These are phyloP conservation scores for Clarkia xantiana DNA, from an alignment of 345 rosid genomes.

Conservation along the genomic window DNA sequence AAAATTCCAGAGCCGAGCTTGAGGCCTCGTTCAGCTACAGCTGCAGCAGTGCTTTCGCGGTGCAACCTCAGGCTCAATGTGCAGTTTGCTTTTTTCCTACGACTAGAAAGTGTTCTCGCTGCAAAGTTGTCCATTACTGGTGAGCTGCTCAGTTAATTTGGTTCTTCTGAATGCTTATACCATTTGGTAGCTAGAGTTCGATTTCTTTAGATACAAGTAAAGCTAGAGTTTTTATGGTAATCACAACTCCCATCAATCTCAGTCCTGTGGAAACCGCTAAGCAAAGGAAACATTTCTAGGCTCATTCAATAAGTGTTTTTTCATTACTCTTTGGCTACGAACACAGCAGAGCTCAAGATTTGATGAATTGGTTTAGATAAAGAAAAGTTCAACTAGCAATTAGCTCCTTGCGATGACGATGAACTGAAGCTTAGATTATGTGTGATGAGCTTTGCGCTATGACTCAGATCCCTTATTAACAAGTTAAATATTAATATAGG, in stretches of 20 bases:
- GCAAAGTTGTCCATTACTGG: slow-evolving; percentile 92
- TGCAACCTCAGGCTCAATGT: slow-evolving; percentile 20
- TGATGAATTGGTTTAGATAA: background rate
- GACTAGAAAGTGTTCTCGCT: slow-evolving; percentile 67
- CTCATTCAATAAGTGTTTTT: background rate
- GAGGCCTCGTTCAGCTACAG: slow-evolving; percentile 41
- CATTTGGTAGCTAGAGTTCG: background rate
- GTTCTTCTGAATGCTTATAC: background rate
- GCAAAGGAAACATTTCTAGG: background rate
- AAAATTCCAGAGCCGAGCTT: slow-evolving; percentile 65
- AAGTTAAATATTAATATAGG: too few species aligned
- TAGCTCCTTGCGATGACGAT: too few species aligned
- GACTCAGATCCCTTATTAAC: too few species aligned
- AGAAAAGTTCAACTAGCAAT: too few species aligned
- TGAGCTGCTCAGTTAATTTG: slow-evolving; percentile 14
- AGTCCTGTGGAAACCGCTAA: background rate
- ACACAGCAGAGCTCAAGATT: background rate
- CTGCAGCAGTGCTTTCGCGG: too few species aligned
- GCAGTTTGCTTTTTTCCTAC: slow-evolving; percentile 67
- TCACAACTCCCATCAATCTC: background rate
- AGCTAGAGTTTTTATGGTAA: background rate
- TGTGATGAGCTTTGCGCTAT: too few species aligned
- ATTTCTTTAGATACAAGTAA: background rate
- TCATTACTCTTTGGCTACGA: background rate
- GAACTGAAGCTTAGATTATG: too few species aligned